These are phyloP conservation scores for Sarocladium kiliense DNA, from an alignment of 2,329 filamentous ascomycete species.

Conservation along the genomic window DNA sequence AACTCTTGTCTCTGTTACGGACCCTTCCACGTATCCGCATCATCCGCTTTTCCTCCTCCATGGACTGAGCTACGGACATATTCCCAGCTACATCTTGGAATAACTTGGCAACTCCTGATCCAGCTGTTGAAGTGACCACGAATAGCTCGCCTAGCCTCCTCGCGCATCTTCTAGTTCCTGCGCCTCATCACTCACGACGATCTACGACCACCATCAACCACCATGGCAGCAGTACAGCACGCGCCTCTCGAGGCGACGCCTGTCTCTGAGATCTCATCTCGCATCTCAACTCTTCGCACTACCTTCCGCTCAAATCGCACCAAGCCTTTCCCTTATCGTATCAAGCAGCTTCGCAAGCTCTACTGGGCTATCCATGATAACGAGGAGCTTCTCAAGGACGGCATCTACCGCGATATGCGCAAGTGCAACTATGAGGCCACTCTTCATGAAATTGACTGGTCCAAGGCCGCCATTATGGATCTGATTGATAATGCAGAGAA, in stretches of 20 bases:
- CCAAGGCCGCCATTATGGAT: slow-evolving; percentile 76
- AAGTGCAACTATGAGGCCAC: slow-evolving; percentile 73
- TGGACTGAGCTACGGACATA: no score
- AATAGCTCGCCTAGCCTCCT: no score
- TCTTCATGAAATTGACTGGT: slow-evolving; percentile 71
- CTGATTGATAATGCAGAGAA: slow-evolving; percentile 71
- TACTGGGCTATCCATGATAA: slow-evolving; percentile 91
- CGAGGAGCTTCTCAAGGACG: slow-evolving; percentile 65
- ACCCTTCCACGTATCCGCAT: neutral
- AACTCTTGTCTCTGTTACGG: no score
- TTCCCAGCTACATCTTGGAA: no score
- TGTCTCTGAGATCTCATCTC: slow-evolving; percentile 59
- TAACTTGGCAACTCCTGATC: no score
- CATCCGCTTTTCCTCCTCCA: neutral
- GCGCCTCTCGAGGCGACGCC: slow-evolving; percentile 54
- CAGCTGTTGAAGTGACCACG: no score
- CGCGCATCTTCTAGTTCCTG: neutral
- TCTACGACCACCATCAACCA: no score
- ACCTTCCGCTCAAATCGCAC: slow-evolving; percentile 79
- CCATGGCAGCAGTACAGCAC: slow-evolving; percentile 39
- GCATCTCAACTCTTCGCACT: slow-evolving; percentile 54
- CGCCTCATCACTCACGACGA: no score
- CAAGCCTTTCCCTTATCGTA: slow-evolving; percentile 73
- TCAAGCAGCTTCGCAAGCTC: slow-evolving; percentile 83
- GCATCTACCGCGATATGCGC: slow-evolving; percentile 70